Evolutionary conservation across 148 eudicot genomes (phyloP), one percentile per base, ranked within the genome.

Genomic region (Chenopodium suecicum): DNA sequence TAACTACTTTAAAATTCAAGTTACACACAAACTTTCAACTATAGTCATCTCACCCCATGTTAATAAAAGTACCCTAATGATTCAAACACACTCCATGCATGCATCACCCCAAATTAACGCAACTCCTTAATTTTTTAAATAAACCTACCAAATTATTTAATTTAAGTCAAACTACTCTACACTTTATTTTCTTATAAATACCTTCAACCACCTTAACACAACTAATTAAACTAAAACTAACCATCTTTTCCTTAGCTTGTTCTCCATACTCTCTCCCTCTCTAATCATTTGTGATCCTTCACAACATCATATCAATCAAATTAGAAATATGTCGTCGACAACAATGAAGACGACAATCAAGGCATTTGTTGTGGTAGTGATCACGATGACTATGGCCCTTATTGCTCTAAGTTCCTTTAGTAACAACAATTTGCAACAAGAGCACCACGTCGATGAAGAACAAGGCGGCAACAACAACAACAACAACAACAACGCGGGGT

Each of bases 341-440:
- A 14, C 22, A 4, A 56, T 14, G 7, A 56, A 14, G 62, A 56
- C 62, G 25, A 62, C 66, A 62, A 62, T 62, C 27, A 62, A 62
- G 66, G 66, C 78, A 47, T 9, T 86, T 69, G 27, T 86, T 80
- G 54, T 86, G 62, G 12, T 85, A 75, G 83, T 87, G 46, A 83
- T 86, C 2, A 72, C 84, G 54, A 75, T 88, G 82, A 82, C 88
- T 20, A 52, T 82, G 22, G 63, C 75, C 2, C 19, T 83, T 52
- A 46, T 86, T 50, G 77, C 73, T 1, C 77, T 84, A 8, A 47
- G 72, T 74, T 32, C 83, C 69, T 44, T 70, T 63, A 66, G 62
- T 44, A 19, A 46, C 27, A 12, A 52, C 74, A 9, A 64, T n/a
- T 77, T 25, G 13, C 84, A 48, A 67, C 29, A 20, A 4, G 32